Evolutionary conservation across 2,329 filamentous ascomycete genomes (phyloP), one percentile per base, ranked within the genome.

Genomic region (Aspergillus piperis): DNA sequence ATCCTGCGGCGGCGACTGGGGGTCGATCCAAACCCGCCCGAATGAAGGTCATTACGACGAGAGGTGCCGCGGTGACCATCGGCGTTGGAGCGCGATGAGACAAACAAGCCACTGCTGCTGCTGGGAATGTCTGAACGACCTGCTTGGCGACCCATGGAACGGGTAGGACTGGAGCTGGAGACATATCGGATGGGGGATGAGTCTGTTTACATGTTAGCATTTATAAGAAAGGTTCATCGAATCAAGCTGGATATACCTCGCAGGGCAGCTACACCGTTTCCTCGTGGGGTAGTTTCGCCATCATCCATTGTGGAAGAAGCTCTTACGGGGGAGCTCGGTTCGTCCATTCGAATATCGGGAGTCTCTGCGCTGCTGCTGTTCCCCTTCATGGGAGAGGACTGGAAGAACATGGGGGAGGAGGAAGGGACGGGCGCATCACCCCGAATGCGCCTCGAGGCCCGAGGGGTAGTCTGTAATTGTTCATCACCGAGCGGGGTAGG

Each of bases 121-220:
- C 90, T 96, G 68, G 86, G 86, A 62, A 91, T 82, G 72, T 94
- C 88, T 55, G 90, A 89, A 65, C 88, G 87, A 54, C 81, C 80
- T 52, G 84, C 82, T 64, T 84, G 79, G 59, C 83, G 77, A 52
- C 72, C 78, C 55, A 80, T 78, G 64, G 80, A 72, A 71, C 86
- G 86, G n/a, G 86, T 88, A 25, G 92, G 91, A 72, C 91, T 96
- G 39, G 94, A 96, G 76, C 92, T 96, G 38, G 92, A 88, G 59
- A 91, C 91, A 74, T 97, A 98, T 74, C 88, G 87, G 67, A 98
- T 91, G 1, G 94, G 94, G 1, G 94, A 98, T 0, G 94, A 98
- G 71, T 93, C 94, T 96, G 67, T 2, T 54, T 17, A 8, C 56
- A 19, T 25, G 48, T 64, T 21, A 61, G 53, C 25, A 57, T 27